A percentile compares a stretch with the other conserved stretches of the same genome.
Evolutionary conservation across 371 early-diverging fungal species (phyloP).

Genomic region (Cokeromyces recurvatus): DNA sequence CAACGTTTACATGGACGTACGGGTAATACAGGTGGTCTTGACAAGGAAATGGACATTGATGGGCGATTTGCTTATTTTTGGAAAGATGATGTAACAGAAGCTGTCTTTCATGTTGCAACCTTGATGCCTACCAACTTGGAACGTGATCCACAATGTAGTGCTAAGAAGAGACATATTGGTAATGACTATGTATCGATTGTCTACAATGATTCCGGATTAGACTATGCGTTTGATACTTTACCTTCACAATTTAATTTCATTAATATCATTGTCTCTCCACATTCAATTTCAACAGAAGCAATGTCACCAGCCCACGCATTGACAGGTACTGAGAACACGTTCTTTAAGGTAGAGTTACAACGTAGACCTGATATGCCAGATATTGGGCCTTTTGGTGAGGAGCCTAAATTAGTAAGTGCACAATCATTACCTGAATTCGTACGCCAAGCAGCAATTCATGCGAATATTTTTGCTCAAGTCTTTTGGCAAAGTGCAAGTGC

Average conservation of each 20-base stretch:
- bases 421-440: constrained; percentile 76
- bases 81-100: constrained; percentile 82
- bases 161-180: constrained; percentile 94
- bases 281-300: constrained; percentile 47
- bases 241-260: constrained; percentile 94
- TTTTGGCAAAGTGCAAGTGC: constrained; percentile 53
- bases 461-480: constrained; percentile 88
- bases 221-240: constrained; percentile 85
- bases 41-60: constrained; percentile 78
- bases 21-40: constrained; percentile 85
- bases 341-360: constrained; percentile 67
- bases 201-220: constrained; percentile 83
- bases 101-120: constrained; percentile 89
- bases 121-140: constrained; percentile 85
- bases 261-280: constrained; percentile 81
- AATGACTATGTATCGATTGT: constrained; percentile 94
- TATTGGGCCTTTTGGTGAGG: constrained; percentile 75
- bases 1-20: constrained; percentile 53
- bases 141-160: constrained; percentile 70
- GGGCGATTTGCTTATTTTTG: constrained; percentile 82
- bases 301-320: constrained; percentile 23
- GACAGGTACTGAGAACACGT: constrained; percentile 39
- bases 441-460: constrained; percentile 82
- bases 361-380: constrained; percentile 79
- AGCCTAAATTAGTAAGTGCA: constrained; percentile 80